Evolutionary conservation across 2,329 filamentous ascomycete species (phyloP), one percentile per base, ranked within the genome.

Genomic region (Fusarium nematophilum): DNA sequence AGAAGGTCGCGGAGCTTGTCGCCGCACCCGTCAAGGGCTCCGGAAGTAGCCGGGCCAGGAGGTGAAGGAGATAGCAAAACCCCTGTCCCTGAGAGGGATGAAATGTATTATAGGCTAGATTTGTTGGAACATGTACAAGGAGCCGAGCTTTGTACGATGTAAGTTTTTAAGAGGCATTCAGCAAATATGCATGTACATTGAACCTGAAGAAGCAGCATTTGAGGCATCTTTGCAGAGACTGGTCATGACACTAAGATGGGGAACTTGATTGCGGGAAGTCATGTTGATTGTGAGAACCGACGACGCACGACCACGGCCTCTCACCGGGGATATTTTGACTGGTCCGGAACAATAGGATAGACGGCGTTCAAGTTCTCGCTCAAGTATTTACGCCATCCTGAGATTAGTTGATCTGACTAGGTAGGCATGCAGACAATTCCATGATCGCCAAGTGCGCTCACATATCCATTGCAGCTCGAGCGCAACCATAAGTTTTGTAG

Each of bases 1-100:
- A 71, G 46, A 72, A 68, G 65, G 62, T 66, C 40, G 72, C 72
- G 8, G 71, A 75, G 65, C 47, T 73, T 54, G 69, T 73, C 45
- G 55, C 66, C 11, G 70, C 63, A 15, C 51, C 67, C 13, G 40
- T 49, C 13, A 70, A 62, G 53, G 45, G 49, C 17, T 26, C 54
- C 13, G 55, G 60, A 8, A 64, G 60, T 4, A 57, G 42, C 46
- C 63, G 69, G 10, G 60, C 52, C 18, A 65, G 63, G 64, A 70
- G 65, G 57, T 73, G 43, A 60, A 50, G 25, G 21, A 25, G 18
- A 42, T 11, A 18, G 13, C 14, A 44, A 43, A 27, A 17, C 11
- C 46, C 37, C 37, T 26, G 18, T 36, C 14, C 29, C 43, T 36
- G 49, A n/a, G 29, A 47, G 48, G 49, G 53, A 62, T 57, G 49